Conservation (phyloP, 1,284 basidiomycete species). For the Kwoniella shivajii region DNA sequence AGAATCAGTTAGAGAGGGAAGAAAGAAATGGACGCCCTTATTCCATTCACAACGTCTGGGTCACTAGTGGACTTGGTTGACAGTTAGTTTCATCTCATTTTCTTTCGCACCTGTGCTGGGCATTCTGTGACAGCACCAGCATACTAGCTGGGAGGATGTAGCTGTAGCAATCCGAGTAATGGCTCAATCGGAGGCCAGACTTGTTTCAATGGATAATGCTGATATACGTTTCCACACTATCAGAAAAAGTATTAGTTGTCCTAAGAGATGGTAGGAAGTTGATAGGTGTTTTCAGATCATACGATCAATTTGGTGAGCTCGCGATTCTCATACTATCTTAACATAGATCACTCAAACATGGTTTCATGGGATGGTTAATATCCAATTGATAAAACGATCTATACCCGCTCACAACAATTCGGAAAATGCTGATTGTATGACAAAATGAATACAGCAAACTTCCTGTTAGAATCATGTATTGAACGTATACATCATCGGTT, state of each 20-base stretch:
- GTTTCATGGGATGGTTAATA: neutral
- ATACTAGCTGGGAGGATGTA: too few species aligned
- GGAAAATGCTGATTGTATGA: too few species aligned
- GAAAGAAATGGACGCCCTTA: slow-evolving; percentile 78
- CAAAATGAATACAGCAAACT: slow-evolving; percentile 74
- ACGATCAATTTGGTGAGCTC: slow-evolving; percentile 99
- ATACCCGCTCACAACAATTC: neutral
- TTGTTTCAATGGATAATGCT: neutral
- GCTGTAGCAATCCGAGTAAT: too few species aligned
- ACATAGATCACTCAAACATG: too few species aligned
- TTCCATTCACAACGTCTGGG: slow-evolving; percentile 95
- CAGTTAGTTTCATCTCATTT: slow-evolving; percentile 70
- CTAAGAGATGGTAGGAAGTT: slow-evolving; percentile 95
- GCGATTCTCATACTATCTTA: too few species aligned
- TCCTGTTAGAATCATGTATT: slow-evolving; percentile 85
- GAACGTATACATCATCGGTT: slow-evolving; percentile 51
- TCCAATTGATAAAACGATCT: neutral
- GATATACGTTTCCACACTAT: neutral
- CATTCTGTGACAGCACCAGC: too few species aligned
- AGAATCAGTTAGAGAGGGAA: too few species aligned
- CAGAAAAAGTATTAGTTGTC: slow-evolving; percentile 98
- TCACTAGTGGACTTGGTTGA: slow-evolving; percentile 96
- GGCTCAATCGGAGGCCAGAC: too few species aligned
- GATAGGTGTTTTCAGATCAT: slow-evolving; percentile 92
- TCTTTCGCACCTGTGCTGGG: slow-evolving; percentile 19